A percentile compares a stretch with the other conserved stretches of the same genome.
Evolutionary conservation across 2,329 filamentous ascomycete genomes (phyloP).

Genomic region (Aplosporella prunicola): DNA sequence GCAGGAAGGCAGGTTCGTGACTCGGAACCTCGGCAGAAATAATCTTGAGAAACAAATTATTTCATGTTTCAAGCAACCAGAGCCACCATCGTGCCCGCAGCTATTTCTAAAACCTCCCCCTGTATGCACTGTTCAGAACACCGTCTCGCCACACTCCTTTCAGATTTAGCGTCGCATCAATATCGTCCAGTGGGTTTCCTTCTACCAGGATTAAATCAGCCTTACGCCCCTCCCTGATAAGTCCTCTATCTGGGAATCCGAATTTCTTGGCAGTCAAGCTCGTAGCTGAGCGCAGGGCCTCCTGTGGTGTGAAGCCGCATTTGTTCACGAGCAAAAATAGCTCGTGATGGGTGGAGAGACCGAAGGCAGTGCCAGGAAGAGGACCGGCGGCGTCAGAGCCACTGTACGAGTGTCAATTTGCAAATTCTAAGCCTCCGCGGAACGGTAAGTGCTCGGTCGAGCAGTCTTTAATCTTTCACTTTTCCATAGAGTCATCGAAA

Average conservation of each 20-base stretch:
- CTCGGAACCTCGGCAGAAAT: too few relatives aligned
- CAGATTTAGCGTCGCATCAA: slow-evolving; percentile 32
- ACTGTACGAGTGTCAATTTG: slow-evolving; percentile 15
- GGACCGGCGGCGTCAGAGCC: slow-evolving; percentile 36
- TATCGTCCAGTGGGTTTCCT: slow-evolving; percentile 34
- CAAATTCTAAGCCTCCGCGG: not conserved
- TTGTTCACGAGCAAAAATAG: slow-evolving; percentile 33
- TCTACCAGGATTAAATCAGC: slow-evolving; percentile 37
- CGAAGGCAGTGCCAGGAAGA: slow-evolving; percentile 36
- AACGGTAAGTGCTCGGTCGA: slow-evolving; percentile 10
- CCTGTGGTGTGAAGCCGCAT: slow-evolving; percentile 33
- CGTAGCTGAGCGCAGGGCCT: slow-evolving; percentile 34
- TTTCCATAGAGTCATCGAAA: not conserved
- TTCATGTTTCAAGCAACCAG: too few relatives aligned
- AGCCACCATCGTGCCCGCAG: too few relatives aligned
- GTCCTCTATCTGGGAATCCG: slow-evolving; percentile 32
- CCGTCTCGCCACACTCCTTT: slow-evolving; percentile 38
- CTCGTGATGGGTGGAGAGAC: slow-evolving; percentile 35
- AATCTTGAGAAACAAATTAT: too few relatives aligned
- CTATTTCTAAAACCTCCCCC: too few relatives aligned
- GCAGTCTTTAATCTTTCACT: too few relatives aligned
- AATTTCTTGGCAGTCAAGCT: slow-evolving; percentile 32
- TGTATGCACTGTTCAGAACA: too few relatives aligned
- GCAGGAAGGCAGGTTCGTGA: too few relatives aligned
- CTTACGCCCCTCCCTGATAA: slow-evolving; percentile 29